Percentiles rank a stretch among this genome's conserved stretches.
phyloP scores from a whole-genome alignment of 495 filamentous ascomycete species.

The Pseudotulostoma volvatum region DNA sequence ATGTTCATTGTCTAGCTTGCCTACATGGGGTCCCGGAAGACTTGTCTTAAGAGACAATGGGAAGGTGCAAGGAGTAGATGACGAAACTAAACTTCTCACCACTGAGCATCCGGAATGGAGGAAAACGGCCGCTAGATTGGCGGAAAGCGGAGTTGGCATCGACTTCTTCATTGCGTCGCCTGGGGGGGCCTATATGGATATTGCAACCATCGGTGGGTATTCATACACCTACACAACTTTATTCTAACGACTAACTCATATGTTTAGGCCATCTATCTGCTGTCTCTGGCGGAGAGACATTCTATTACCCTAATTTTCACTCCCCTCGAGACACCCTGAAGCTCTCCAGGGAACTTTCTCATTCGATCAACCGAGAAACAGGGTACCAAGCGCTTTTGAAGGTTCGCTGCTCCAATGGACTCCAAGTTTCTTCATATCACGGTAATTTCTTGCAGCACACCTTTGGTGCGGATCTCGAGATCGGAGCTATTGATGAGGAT shows the following conservation, averaged over 20 bases:
- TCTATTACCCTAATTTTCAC: slow-evolving; percentile 93
- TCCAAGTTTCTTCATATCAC: slow-evolving; percentile 86
- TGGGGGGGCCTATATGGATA: slow-evolving; percentile 77
- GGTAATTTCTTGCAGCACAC: slow-evolving; percentile 94
- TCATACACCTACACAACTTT: neutral
- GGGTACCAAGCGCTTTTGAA: slow-evolving; percentile 98
- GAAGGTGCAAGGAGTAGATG: slow-evolving; percentile 72
- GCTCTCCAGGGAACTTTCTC: slow-evolving; percentile 70
- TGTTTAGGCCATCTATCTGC: slow-evolving; percentile 43
- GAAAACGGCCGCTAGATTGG: slow-evolving; percentile 73
- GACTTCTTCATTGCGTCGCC: slow-evolving; percentile 92
- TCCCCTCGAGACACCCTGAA: slow-evolving; percentile 68
- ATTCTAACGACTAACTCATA: slow-evolving; percentile 1
- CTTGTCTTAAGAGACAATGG: slow-evolving; percentile 75
- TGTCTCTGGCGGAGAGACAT: slow-evolving; percentile 79
- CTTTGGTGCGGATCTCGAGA: slow-evolving; percentile 87
- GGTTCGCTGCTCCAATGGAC: slow-evolving; percentile 89
- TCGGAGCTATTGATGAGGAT: slow-evolving; percentile 83
- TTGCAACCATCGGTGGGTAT: slow-evolving; percentile 76
- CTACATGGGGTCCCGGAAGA: slow-evolving; percentile 77
- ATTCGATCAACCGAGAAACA: slow-evolving; percentile 79
- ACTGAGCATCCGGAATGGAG: slow-evolving; percentile 77
- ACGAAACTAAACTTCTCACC: slow-evolving; percentile 79
- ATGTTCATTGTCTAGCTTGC: slow-evolving; percentile 66
- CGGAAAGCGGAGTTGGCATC: slow-evolving; percentile 70